A percentile compares a stretch with the other conserved stretches of the same genome.
Evolutionary conservation across 129 eudicot species (phyloP).

Genomic region (Artemisia argyi): DNA sequence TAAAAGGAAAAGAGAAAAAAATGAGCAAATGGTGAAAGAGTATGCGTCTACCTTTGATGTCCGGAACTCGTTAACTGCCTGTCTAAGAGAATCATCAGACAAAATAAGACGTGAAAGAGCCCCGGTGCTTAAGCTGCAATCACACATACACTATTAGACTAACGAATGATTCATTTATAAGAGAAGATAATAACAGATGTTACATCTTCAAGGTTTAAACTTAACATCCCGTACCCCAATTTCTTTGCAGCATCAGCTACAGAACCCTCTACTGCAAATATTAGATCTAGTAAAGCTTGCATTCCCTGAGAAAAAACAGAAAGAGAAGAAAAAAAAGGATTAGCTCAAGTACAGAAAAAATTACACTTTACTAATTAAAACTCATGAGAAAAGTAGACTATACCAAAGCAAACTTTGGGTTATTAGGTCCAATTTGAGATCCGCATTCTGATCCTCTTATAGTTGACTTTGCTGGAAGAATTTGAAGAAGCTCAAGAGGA

Average conservation of each 20-base stretch:
- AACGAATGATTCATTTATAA: conserved; percentile 2
- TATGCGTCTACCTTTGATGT: conserved; percentile 57
- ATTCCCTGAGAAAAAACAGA: conserved; percentile 60
- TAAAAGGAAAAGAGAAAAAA: not conserved
- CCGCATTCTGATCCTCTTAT: conserved; percentile 74
- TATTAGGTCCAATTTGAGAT: conserved; percentile 85
- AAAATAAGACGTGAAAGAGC: conserved; percentile 85
- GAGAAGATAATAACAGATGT: not conserved
- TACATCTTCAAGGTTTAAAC: conserved; percentile 1
- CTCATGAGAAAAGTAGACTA: conserved; percentile 16
- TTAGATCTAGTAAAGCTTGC: conserved; percentile 89
- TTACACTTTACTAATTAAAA: conserved; percentile 1
- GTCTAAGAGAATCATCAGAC: conserved; percentile 87
- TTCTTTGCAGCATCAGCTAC: conserved; percentile 84
- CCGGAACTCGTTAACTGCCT: conserved; percentile 87
- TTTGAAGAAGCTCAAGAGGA: conserved; percentile 91
- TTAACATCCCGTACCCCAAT: conserved; percentile 60
- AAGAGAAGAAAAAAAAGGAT: conserved; percentile 10
- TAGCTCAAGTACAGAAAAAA: not conserved
- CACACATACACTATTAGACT: not conserved
- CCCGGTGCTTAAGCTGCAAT: conserved; percentile 90
- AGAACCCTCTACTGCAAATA: conserved; percentile 84
- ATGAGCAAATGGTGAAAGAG: not conserved
- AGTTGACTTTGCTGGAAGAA: conserved; percentile 88
- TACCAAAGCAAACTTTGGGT: conserved; percentile 83